Conservation (phyloP, 2,329 filamentous ascomycete species). For the Aquanectria penicillioides region DNA sequence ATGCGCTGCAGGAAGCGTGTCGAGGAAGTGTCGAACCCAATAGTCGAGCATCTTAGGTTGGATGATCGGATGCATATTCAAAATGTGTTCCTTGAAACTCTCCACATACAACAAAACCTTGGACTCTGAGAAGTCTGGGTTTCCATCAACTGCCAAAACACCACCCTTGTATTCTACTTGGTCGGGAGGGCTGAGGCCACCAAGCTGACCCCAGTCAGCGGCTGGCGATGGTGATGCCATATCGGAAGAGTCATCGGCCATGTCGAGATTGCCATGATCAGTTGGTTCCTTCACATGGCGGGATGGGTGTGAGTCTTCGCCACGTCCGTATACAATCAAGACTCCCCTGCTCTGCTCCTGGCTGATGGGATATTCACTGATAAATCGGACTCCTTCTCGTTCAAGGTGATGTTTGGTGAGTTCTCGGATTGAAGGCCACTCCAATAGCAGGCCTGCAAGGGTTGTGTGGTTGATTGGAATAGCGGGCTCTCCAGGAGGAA, state of each 20-base stretch:
- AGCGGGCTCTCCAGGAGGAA: conserved; percentile 69
- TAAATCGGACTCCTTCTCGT: conserved; percentile 61
- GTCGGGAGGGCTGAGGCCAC: conserved; percentile 58
- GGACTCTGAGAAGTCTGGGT: conserved; percentile 62
- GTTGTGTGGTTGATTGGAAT: conserved; percentile 91
- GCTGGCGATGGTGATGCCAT: conserved; percentile 64
- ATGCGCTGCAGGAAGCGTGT: conserved; percentile 52
- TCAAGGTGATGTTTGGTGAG: conserved; percentile 66
- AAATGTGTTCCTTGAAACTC: conserved; percentile 69
- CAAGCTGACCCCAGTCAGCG: conserved; percentile 69
- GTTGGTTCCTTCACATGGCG: conserved; percentile 55
- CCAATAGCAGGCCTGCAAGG: conserved; percentile 82
- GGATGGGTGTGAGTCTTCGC: conserved; percentile 75
- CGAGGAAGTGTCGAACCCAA: conserved; percentile 64
- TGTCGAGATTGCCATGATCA: conserved; percentile 52
- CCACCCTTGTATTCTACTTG: conserved; percentile 51
- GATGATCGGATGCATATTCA: conserved; percentile 74
- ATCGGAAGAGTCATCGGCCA: conserved; percentile 61
- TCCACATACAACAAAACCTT: conserved; percentile 64
- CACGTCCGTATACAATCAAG: conserved; percentile 79
- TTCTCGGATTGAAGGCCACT: conserved; percentile 74
- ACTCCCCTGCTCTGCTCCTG: conserved; percentile 79
- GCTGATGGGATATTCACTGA: conserved; percentile 79
- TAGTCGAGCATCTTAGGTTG: conserved; percentile 61
- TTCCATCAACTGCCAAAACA: conserved; percentile 55